A percentile compares a stretch with the other conserved stretches of the same genome.
Evolutionary conservation across 129 eudicot genomes (phyloP).

Genomic region (Artemisia tridentata): DNA sequence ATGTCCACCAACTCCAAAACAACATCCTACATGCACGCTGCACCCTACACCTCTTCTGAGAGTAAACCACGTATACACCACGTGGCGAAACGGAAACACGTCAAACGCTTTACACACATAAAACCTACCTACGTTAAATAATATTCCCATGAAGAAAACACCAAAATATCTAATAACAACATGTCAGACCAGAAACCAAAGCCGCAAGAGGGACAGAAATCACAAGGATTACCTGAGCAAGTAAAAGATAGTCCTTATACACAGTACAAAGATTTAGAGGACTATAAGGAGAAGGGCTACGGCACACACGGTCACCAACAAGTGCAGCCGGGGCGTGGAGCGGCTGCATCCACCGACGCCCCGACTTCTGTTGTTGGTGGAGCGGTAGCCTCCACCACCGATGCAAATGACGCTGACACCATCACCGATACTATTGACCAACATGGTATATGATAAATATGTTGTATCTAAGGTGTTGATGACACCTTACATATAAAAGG

Average conservation of each 20-base stretch:
- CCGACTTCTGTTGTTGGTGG: conserved; percentile 52
- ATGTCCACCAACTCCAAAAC: no score
- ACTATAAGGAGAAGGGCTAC: conserved; percentile 65
- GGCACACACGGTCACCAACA: conserved; percentile 67
- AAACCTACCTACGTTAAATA: no score
- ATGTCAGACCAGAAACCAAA: conserved; percentile 34
- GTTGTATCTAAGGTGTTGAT: background rate
- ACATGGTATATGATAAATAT: conserved; percentile 39
- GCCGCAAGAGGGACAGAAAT: conserved; percentile 9
- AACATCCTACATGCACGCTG: no score
- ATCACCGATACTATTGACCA: conserved; percentile 44
- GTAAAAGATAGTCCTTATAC: conserved; percentile 64
- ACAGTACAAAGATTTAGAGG: conserved; percentile 68
- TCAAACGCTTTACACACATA: no score
- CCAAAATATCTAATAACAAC: background rate
- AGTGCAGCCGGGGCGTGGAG: conserved; percentile 60
- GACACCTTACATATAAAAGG: no score
- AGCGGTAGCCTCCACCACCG: background rate
- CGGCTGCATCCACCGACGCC: conserved; percentile 76
- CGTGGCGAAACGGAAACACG: no score
- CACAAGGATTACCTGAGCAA: conserved; percentile 41
- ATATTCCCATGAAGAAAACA: no score
- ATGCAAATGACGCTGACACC: conserved; percentile 10
- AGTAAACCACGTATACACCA: no score
- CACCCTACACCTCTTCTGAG: no score